Evolutionary conservation across 1,284 basidiomycete species (phyloP).

Genomic region (Heterobasidion occidentale): DNA sequence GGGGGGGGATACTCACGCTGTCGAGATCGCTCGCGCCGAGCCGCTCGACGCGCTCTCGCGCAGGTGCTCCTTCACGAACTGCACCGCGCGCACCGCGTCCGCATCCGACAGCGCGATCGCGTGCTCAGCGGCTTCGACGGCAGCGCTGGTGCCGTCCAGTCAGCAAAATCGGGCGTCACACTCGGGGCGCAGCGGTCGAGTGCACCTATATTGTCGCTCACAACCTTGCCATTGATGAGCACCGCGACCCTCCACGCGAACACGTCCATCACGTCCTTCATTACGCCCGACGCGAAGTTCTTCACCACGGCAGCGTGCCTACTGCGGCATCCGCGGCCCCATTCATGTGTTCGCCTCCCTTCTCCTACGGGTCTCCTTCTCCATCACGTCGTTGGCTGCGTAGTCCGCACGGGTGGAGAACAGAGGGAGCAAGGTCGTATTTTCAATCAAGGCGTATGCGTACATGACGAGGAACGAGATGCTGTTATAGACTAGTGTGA

Average conservation of each 20-base stretch:
- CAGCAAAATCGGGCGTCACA: slow-evolving; percentile 30
- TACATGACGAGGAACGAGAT: too few species aligned
- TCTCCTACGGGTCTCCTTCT: too few species aligned
- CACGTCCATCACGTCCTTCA: slow-evolving; percentile 69
- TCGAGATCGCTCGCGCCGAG: slow-evolving; percentile 86
- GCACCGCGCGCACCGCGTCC: slow-evolving; percentile 71
- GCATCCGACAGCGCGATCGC: slow-evolving; percentile 80
- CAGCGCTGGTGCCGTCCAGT: slow-evolving; percentile 43
- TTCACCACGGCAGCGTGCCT: slow-evolving; percentile 69
- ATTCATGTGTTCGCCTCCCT: too few species aligned
- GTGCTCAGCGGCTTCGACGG: slow-evolving; percentile 77
- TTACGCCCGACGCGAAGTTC: slow-evolving; percentile 63
- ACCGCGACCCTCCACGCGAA: slow-evolving; percentile 84
- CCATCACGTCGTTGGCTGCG: too few species aligned
- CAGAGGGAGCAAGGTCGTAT: too few species aligned
- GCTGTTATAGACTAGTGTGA: too few species aligned
- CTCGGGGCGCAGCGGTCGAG: slow-evolving; percentile 72
- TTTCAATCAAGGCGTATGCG: too few species aligned
- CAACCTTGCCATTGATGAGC: slow-evolving; percentile 69
- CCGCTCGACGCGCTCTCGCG: slow-evolving; percentile 56
- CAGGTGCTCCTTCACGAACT: slow-evolving; percentile 79
- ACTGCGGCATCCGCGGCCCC: slow-evolving; percentile 41
- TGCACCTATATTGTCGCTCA: slow-evolving; percentile 87
- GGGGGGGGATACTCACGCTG: slow-evolving; percentile 40
- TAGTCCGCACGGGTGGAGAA: too few species aligned